A percentile compares a stretch with the other conserved stretches of the same genome.
These are phyloP conservation scores for Pichia ethanolica DNA, from an alignment of 805 yeast species.

Conservation along the genomic window DNA sequence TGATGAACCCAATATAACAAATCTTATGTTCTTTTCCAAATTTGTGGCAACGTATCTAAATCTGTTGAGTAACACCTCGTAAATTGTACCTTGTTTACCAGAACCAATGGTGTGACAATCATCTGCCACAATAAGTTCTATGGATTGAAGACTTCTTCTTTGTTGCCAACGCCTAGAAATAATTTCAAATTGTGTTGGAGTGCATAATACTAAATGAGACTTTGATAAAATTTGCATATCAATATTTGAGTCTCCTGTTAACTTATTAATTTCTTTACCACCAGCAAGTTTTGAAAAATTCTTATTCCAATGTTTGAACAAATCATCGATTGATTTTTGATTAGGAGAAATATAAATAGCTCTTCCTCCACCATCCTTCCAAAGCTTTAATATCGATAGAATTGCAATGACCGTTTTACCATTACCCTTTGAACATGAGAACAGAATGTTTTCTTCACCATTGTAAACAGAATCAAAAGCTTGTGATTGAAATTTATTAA, in stretches of 20 bases:
- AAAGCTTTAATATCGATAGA: constrained; percentile 61
- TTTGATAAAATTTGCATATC: constrained; percentile 52
- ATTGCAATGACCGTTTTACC: constrained; percentile 73
- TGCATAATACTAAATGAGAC: constrained; percentile 64
- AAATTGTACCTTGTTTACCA: constrained; percentile 49
- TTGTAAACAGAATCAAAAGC: constrained; percentile 53
- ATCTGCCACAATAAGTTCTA: constrained; percentile 66
- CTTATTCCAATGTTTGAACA: constrained; percentile 45
- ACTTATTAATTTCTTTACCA: constrained; percentile 48
- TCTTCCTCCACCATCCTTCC: constrained; percentile 65
- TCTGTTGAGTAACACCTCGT: constrained; percentile 67
- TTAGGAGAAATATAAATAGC: constrained; percentile 65
- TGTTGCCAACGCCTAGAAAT: constrained; percentile 80
- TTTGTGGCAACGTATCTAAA: constrained; percentile 65
- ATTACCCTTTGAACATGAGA: constrained; percentile 69
- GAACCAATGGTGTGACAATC: constrained; percentile 62
- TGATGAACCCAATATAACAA: constrained; percentile 65
- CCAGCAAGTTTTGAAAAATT: constrained; percentile 43
- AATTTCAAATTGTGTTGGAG: constrained; percentile 71
- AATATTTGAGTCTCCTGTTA: constrained; percentile 48
- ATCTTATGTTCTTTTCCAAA: constrained; percentile 47
- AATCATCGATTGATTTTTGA: constrained; percentile 45
- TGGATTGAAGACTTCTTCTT: constrained; percentile 57
- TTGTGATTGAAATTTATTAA: constrained; percentile 73
- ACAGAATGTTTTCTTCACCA: constrained; percentile 44